Conservation (phyloP, 768 basidiomycete species). For the Trichaptum fuscoviolaceum region DNA sequence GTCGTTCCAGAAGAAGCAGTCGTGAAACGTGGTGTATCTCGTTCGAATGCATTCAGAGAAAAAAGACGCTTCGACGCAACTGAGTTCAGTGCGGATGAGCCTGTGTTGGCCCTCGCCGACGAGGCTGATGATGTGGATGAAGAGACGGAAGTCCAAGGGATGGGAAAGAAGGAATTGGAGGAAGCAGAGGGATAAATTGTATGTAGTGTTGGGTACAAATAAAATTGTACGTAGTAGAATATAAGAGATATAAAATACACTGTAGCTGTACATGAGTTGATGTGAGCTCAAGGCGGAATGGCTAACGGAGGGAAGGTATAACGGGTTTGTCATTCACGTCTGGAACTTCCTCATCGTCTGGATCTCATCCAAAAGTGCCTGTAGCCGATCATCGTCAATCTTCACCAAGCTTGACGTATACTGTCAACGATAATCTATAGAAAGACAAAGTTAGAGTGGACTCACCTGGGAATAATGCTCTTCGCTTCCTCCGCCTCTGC, state of each 20-base stretch:
- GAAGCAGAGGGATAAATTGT: conserved; percentile 39
- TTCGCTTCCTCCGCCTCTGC: conserved; percentile 87
- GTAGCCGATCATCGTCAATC: conserved; percentile 82
- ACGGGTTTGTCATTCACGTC: conserved; percentile 14
- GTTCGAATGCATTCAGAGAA: conserved; percentile 59
- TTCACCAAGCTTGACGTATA: conserved; percentile 60
- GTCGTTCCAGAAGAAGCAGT: conserved; percentile 68
- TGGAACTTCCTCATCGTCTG: conserved; percentile 91
- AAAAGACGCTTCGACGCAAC: conserved; percentile 65
- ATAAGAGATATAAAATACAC: neutral
- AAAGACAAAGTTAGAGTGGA: neutral
- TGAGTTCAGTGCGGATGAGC: conserved; percentile 20
- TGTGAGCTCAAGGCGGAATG: neutral
- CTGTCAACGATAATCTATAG: neutral
- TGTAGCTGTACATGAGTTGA: neutral
- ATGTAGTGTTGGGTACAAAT: neutral
- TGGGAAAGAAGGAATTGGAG: conserved; percentile 30
- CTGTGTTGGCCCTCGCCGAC: conserved; percentile 9
- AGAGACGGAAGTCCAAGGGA: conserved; percentile 31
- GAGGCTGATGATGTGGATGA: conserved; percentile 33
- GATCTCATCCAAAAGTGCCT: conserved; percentile 79
- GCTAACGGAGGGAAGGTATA: neutral
- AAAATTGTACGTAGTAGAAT: neutral
- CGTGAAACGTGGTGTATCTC: conserved; percentile 48
- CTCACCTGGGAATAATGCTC: conserved; percentile 82